phyloP scores from a whole-genome alignment of 2,329 filamentous ascomycete genomes.

The Cordyceps farinosa region DNA sequence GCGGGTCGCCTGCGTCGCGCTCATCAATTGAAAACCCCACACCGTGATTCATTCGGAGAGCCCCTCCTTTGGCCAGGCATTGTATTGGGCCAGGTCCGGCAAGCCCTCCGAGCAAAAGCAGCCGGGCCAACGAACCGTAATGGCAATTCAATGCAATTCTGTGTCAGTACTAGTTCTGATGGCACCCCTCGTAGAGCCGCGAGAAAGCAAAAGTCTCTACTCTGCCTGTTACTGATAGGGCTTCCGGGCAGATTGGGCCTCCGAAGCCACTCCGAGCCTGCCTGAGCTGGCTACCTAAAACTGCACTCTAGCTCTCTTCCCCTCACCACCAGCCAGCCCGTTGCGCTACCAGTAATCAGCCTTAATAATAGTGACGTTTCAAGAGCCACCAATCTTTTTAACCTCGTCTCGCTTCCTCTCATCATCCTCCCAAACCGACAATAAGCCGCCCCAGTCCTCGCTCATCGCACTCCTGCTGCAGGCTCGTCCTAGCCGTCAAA shows the following conservation, averaged over 20 bases:
- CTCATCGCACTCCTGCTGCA: not conserved
- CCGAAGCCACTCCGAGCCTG: not conserved
- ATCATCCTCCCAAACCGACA: not conserved
- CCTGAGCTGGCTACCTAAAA: not conserved
- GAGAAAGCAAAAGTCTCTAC: not conserved
- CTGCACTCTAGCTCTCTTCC: conserved; percentile 5
- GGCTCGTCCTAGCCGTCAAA: not conserved
- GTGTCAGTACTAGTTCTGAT: not conserved
- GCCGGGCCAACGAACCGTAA: no score
- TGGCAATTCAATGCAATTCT: not conserved
- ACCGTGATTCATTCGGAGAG: not conserved
- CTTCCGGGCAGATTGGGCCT: not conserved
- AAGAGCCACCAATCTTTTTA: not conserved
- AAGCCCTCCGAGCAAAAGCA: not conserved
- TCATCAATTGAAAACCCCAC: not conserved
- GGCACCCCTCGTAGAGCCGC: not conserved
- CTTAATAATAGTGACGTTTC: conserved; percentile 2
- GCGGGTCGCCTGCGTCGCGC: not conserved
- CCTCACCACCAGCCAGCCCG: conserved; percentile 1
- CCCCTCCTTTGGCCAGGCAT: not conserved
- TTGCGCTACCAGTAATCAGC: conserved; percentile 2
- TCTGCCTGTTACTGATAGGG: not conserved
- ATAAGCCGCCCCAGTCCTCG: not conserved
- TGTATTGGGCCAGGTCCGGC: not conserved
- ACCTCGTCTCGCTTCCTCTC: conserved; percentile 9